These are phyloP conservation scores for Diaporthe citriasiana DNA, from an alignment of 2,329 filamentous ascomycete species.

Conservation along the genomic window DNA sequence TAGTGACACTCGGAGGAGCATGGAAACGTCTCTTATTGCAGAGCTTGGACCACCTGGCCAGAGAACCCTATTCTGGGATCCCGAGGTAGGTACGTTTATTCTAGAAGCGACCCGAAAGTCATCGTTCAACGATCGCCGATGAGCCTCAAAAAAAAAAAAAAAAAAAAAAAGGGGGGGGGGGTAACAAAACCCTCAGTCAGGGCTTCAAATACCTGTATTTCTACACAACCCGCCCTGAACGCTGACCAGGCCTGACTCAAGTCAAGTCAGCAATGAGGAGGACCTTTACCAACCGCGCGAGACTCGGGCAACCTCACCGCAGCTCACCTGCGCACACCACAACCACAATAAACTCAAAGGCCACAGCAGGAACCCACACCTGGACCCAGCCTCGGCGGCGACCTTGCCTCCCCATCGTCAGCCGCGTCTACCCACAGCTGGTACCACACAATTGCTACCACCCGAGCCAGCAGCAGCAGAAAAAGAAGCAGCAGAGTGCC, in stretches of 20 bases:
- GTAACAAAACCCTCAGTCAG: background rate
- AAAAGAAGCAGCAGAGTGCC: background rate
- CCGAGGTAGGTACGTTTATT: background rate
- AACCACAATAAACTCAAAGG: background rate
- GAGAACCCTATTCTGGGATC: background rate
- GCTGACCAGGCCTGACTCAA: background rate
- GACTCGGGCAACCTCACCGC: slow-evolving; percentile 1
- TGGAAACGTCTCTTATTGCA: background rate
- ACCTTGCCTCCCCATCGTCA: slow-evolving; percentile 1
- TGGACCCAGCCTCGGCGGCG: slow-evolving; percentile 13
- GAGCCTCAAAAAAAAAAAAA: slow-evolving; percentile 9
- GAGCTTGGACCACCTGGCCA: slow-evolving; percentile 24
- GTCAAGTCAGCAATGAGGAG: slow-evolving; percentile 7
- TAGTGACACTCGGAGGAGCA: slow-evolving; percentile 1
- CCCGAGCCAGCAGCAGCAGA: background rate
- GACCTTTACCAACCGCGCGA: background rate
- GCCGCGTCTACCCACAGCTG: slow-evolving; percentile 28
- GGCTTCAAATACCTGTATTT: slow-evolving; percentile 12
- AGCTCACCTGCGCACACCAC: slow-evolving; percentile 21
- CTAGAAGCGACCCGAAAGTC: slow-evolving; percentile 33
- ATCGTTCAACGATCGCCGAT: background rate
- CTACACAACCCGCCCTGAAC: background rate
- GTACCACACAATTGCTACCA: slow-evolving; percentile 24
- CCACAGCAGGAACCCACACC: background rate
- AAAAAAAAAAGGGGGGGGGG: slow-evolving; percentile 5